Conservation (phyloP, 805 yeast species). For the Vanderwaltozyma verrucispora region DNA sequence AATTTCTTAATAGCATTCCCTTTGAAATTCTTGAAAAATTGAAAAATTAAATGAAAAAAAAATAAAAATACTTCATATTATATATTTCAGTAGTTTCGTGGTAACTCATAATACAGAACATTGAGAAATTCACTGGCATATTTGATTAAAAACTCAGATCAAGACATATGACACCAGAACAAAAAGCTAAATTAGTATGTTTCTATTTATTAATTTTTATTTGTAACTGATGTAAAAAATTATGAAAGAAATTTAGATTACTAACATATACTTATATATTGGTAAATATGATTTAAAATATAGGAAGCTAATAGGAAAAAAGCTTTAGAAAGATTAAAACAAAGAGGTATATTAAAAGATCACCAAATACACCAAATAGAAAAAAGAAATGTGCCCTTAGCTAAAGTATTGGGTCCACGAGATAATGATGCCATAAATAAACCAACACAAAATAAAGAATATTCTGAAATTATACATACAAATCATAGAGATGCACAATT, state of each 20-base stretch:
- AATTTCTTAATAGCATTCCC: no score
- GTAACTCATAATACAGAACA: no score
- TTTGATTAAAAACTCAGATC: no score
- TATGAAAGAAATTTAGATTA: neutral
- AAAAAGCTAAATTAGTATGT: constrained; percentile 29
- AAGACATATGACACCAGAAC: constrained; percentile 19
- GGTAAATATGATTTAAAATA: neutral
- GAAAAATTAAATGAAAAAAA: no score
- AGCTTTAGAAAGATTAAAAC: constrained; percentile 49
- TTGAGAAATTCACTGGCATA: no score
- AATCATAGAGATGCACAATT: neutral
- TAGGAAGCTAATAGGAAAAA: constrained; percentile 55
- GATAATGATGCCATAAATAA: neutral
- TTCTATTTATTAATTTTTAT: neutral
- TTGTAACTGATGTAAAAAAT: neutral
- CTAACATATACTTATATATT: neutral
- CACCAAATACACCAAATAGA: constrained; percentile 16
- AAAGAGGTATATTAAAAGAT: constrained; percentile 30
- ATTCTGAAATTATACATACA: neutral
- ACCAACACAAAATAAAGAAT: no score
- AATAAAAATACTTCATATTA: no score
- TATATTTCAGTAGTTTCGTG: no score
- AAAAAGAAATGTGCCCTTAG: constrained; percentile 11
- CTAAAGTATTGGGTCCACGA: neutral
- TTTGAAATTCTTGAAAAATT: no score